Conservation (phyloP, 352 stramenopile species). For the Phytophthora multivora region DNA sequence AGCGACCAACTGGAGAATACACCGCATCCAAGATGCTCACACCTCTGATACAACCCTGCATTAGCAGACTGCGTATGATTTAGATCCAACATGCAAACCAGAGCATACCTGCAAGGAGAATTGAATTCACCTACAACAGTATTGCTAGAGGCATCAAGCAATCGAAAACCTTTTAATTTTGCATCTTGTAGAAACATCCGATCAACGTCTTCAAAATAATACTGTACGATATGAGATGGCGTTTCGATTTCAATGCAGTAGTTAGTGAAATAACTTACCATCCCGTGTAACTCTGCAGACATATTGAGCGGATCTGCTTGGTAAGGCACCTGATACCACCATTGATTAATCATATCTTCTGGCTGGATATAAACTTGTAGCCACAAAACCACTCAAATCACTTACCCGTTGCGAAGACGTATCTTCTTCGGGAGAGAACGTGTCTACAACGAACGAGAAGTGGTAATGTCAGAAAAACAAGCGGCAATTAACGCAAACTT, state of each 20-base stretch:
- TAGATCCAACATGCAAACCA: not conserved
- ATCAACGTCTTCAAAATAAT: constrained; percentile 46
- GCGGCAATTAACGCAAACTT: not conserved
- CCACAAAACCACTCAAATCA: not conserved
- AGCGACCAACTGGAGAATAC: constrained; percentile 46
- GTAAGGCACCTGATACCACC: constrained; percentile 22
- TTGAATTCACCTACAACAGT: constrained; percentile 18
- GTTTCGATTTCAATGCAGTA: not conserved
- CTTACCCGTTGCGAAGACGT: constrained; percentile 10
- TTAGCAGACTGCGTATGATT: not conserved
- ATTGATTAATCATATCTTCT: not conserved
- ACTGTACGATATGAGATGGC: constrained; percentile 6
- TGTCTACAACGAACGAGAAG: constrained; percentile 4
- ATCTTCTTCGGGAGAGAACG: constrained; percentile 2
- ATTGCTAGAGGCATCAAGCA: constrained; percentile 39
- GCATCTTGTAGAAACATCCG: constrained; percentile 45
- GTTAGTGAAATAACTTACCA: constrained; percentile 30
- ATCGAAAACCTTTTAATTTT: constrained; percentile 39
- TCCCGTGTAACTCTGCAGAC: constrained; percentile 45
- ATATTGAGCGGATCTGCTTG: constrained; percentile 43
- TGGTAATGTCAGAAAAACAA: not conserved
- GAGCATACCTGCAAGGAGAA: constrained; percentile 6
- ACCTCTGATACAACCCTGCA: constrained; percentile 4
- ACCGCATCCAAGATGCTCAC: constrained; percentile 45
- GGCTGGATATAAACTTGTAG: too few species aligned